These are phyloP conservation scores for Kwoniella sp. DNA, from an alignment of 768 basidiomycete genomes.

Conservation along the genomic window DNA sequence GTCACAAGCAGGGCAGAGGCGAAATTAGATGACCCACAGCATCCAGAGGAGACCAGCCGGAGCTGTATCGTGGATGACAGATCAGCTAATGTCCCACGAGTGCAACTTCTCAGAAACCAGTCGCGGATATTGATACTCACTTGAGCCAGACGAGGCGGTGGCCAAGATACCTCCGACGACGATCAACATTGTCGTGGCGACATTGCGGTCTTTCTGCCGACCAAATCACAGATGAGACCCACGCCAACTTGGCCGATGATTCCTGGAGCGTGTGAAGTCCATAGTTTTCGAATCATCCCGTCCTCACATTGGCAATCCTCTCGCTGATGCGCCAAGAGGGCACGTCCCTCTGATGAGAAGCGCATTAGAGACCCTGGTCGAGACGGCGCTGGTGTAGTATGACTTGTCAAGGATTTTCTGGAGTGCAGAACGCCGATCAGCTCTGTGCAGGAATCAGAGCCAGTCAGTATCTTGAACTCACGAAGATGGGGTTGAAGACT, in stretches of 20 bases:
- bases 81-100: not conserved
- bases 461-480: conserved; percentile 11
- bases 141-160: conserved; percentile 69
- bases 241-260: conserved; percentile 58
- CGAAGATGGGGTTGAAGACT: conserved; percentile 40
- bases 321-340: no score
- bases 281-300: not conserved
- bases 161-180: conserved; percentile 70
- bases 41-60: conserved; percentile 71
- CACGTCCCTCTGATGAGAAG: conserved; percentile 69
- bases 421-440: not conserved
- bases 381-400: conserved; percentile 66
- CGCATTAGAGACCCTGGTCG: conserved; percentile 72
- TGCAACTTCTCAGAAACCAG: not conserved
- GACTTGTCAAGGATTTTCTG: conserved; percentile 68
- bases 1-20: not conserved
- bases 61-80: conserved; percentile 9
- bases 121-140: conserved; percentile 53
- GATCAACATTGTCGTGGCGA: conserved; percentile 69
- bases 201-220: conserved; percentile 76
- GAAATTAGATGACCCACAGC: conserved; percentile 57
- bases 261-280: conserved; percentile 11
- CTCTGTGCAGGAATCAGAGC: not conserved
- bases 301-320: no score
- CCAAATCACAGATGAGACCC: conserved; percentile 70